A percentile compares a stretch with the other conserved stretches of the same genome.
These are phyloP conservation scores for Gossypium bickii DNA, from an alignment of 345 rosid genomes.

Conservation along the genomic window DNA sequence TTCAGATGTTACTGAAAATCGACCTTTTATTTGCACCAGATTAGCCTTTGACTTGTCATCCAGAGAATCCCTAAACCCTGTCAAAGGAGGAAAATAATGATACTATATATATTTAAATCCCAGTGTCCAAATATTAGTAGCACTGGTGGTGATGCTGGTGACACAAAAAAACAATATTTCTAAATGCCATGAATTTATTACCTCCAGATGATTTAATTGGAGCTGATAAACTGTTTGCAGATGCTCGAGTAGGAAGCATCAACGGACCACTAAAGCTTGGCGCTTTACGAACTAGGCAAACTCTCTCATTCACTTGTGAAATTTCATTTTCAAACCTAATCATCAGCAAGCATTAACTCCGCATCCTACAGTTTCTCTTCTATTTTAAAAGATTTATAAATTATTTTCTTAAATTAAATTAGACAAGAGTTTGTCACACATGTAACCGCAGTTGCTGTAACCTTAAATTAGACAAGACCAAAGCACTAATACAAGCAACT, in stretches of 20 bases:
- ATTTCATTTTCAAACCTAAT: constrained; percentile 64
- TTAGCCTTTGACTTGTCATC: constrained; percentile 91
- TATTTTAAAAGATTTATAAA: neutral
- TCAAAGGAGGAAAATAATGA: constrained; percentile 14
- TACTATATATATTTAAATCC: neutral
- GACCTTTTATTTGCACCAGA: constrained; percentile 91
- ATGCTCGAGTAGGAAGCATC: constrained; percentile 91
- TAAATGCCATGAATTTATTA: constrained; percentile 21
- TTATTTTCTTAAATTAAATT: neutral
- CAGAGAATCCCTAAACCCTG: constrained; percentile 87
- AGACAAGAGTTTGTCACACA: neutral
- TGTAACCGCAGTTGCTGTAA: neutral
- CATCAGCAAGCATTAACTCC: constrained; percentile 17
- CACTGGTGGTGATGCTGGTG: neutral
- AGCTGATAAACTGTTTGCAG: constrained; percentile 97
- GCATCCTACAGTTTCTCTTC: neutral
- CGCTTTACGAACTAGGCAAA: constrained; percentile 46
- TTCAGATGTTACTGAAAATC: constrained; percentile 97
- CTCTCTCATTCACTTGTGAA: constrained; percentile 40
- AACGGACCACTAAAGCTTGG: constrained; percentile 98
- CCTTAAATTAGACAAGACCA: constrained; percentile 3
- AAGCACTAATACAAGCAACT: constrained; percentile 3
- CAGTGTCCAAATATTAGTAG: neutral
- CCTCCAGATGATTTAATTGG: constrained; percentile 96
- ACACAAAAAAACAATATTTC: neutral